Conservation (phyloP, 257 asterid species). For the Buddleja alternifolia region DNA sequence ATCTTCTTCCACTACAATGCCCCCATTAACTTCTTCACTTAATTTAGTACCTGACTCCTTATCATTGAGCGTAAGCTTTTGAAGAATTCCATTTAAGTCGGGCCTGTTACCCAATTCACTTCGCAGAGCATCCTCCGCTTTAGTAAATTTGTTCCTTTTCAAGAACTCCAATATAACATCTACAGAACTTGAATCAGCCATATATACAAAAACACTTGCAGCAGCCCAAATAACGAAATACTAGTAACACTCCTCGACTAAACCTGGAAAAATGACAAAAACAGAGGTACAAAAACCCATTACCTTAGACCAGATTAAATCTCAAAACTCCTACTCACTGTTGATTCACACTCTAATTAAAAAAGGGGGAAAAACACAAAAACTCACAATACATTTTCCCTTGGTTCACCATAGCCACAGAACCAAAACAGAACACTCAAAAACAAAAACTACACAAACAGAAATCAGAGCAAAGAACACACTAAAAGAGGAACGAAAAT, state of each 20-base stretch:
- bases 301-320: slow-evolving; percentile 10
- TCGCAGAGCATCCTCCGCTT: slow-evolving; percentile 94
- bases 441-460: slow-evolving; percentile 18
- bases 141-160: slow-evolving; percentile 70
- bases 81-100: slow-evolving; percentile 63
- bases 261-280: slow-evolving; percentile 52
- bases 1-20: slow-evolving; percentile 41
- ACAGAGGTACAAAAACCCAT: slow-evolving; percentile 26
- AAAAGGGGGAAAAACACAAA: neutral
- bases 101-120: slow-evolving; percentile 73
- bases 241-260: slow-evolving; percentile 37
- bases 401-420: slow-evolving; percentile 17
- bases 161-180: slow-evolving; percentile 80
- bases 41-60: slow-evolving; percentile 49
- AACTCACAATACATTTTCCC: slow-evolving; percentile 14
- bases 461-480: slow-evolving; percentile 14
- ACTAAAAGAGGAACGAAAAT: slow-evolving; percentile 8
- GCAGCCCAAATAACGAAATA: slow-evolving; percentile 29
- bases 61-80: slow-evolving; percentile 64
- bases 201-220: slow-evolving; percentile 33
- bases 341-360: slow-evolving; percentile 20
- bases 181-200: slow-evolving; percentile 78
- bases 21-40: slow-evolving; percentile 56
- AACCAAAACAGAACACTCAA: slow-evolving; percentile 15
- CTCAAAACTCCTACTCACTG: slow-evolving; percentile 4